Evolutionary conservation across 2,329 filamentous ascomycete species (phyloP).

Genomic region (Decorospora gaudefroyi): DNA sequence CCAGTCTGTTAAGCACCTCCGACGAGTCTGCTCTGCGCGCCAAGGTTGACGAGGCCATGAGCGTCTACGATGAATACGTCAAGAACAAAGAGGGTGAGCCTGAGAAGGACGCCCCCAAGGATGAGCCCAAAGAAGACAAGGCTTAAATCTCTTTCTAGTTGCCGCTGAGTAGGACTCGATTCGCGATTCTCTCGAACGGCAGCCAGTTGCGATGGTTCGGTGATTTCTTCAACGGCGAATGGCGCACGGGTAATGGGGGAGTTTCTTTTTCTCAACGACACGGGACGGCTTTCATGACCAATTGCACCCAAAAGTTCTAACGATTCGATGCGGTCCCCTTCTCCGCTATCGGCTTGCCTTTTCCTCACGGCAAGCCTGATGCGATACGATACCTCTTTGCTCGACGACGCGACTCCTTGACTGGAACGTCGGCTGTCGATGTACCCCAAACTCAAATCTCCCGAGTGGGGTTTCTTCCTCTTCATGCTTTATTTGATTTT

Average conservation of each 20-base stretch:
- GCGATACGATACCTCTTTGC: conserved; percentile 21
- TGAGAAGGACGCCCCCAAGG: conserved; percentile 47
- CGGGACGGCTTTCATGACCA: conserved; percentile 40
- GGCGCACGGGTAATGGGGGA: conserved; percentile 44
- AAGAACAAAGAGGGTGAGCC: conserved; percentile 69
- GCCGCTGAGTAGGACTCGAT: conserved; percentile 39
- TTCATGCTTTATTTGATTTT: conserved; percentile 32
- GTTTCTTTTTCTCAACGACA: conserved; percentile 33
- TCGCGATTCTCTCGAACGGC: conserved; percentile 33
- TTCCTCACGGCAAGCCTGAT: conserved; percentile 8
- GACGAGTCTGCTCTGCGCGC: conserved; percentile 85
- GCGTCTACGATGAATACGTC: conserved; percentile 97
- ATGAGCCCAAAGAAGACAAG: conserved; percentile 55
- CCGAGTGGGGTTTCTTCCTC: conserved; percentile 17
- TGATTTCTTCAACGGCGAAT: conserved; percentile 43
- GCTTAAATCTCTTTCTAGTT: conserved; percentile 44
- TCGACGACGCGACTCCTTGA: conserved; percentile 36
- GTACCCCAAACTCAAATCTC: conserved; percentile 17
- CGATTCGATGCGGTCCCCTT: conserved; percentile 31
- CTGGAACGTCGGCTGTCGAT: conserved; percentile 30
- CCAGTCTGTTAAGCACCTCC: conserved; percentile 71
- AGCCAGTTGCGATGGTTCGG: conserved; percentile 34
- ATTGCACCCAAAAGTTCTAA: conserved; percentile 47
- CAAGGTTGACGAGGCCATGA: conserved; percentile 97
- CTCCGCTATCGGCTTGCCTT: conserved; percentile 13